phyloP scores from a whole-genome alignment of 2,329 filamentous ascomycete species.

The Furcasterigmium furcatum region DNA sequence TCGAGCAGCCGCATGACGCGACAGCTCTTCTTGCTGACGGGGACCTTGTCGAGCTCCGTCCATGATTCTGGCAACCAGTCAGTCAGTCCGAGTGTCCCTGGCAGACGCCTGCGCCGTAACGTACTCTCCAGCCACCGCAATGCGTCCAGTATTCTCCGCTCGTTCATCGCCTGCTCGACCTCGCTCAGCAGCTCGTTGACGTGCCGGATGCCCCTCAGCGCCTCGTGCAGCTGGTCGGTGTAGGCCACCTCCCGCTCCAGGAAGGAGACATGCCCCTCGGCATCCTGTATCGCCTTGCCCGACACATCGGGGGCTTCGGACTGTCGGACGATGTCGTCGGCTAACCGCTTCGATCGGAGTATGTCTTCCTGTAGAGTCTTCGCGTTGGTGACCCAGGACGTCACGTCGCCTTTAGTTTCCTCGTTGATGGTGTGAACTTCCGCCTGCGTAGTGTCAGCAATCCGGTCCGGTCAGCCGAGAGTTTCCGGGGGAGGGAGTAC shows the following conservation, averaged over 20 bases:
- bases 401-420: constrained; percentile 74
- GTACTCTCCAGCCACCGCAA: constrained; percentile 54
- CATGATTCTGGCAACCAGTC: constrained; percentile 45
- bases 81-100: constrained; percentile 10
- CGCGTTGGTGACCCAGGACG: constrained; percentile 82
- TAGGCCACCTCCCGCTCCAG: constrained; percentile 56
- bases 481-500: constrained; percentile 20
- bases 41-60: constrained; percentile 54
- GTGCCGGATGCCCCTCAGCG: constrained; percentile 47
- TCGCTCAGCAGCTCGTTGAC: constrained; percentile 60
- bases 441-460: constrained; percentile 36
- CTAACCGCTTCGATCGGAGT: constrained; percentile 72
- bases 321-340: constrained; percentile 75
- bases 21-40: constrained; percentile 57
- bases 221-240: constrained; percentile 51
- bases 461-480: background rate
- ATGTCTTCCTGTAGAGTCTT: constrained; percentile 85
- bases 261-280: constrained; percentile 53
- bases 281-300: constrained; percentile 49
- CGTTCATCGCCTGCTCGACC: constrained; percentile 55
- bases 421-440: constrained; percentile 76
- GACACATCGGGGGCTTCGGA: constrained; percentile 61
- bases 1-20: constrained; percentile 64
- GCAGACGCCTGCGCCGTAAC: constrained; percentile 9
- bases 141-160: constrained; percentile 54